phyloP scores from a whole-genome alignment of 2,329 filamentous ascomycete genomes.

The Epichloe gansuensis region DNA sequence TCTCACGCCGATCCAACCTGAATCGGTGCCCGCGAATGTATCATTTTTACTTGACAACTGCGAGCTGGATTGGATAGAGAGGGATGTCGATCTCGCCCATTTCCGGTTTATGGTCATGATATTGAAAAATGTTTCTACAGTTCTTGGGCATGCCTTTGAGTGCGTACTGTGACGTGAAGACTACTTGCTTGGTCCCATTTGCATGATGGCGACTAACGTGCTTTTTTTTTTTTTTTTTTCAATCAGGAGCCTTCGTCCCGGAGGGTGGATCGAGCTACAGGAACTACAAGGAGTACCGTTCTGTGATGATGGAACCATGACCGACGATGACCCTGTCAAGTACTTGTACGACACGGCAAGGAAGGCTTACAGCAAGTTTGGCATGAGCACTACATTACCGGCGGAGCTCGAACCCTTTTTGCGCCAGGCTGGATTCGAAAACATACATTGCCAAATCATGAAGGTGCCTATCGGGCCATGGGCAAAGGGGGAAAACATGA shows the following conservation, averaged over 20 bases:
- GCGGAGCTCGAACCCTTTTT: slow-evolving; percentile 9
- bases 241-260: slow-evolving; percentile 21
- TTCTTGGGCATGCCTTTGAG: slow-evolving; percentile 9
- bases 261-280: slow-evolving; percentile 31
- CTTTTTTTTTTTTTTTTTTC: neutral
- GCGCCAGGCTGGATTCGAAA: slow-evolving; percentile 10
- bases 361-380: slow-evolving; percentile 8
- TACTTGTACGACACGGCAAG: slow-evolving; percentile 6
- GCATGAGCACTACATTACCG: slow-evolving; percentile 9
- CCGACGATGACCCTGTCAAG: slow-evolving; percentile 8
- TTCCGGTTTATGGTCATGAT: slow-evolving; percentile 13
- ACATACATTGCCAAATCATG: slow-evolving; percentile 21
- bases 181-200: neutral
- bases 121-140: slow-evolving; percentile 9
- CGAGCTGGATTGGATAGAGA: slow-evolving; percentile 18
- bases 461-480: slow-evolving; percentile 26
- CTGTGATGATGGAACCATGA: slow-evolving; percentile 23
- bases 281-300: slow-evolving; percentile 22
- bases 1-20: slow-evolving; percentile 26
- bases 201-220: neutral
- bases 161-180: slow-evolving; percentile 6
- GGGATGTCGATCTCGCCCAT: slow-evolving; percentile 19
- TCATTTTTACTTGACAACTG: slow-evolving; percentile 25
- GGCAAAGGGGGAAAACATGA: slow-evolving; percentile 19
- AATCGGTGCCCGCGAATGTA: slow-evolving; percentile 28